Conservation (phyloP, 345 rosid genomes). For the Eucalyptus grandis region DNA sequence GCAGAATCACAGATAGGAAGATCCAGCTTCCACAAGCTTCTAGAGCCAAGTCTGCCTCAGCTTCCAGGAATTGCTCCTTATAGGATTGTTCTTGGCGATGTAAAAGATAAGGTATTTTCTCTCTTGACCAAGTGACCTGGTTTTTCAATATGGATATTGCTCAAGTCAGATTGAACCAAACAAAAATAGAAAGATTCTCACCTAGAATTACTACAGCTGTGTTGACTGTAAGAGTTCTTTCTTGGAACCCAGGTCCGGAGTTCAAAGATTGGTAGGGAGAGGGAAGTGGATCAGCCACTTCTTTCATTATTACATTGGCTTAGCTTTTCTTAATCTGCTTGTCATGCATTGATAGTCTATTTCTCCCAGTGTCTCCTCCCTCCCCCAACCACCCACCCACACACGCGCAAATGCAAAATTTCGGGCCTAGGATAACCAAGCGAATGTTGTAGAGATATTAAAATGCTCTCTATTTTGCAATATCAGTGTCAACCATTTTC, state of each 20-base stretch:
- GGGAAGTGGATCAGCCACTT: neutral
- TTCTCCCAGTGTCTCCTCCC: neutral
- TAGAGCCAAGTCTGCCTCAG: slow-evolving; percentile 81
- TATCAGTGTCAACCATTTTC: neutral
- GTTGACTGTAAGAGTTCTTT: neutral
- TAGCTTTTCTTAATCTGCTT: neutral
- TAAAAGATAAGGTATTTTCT: slow-evolving; percentile 74
- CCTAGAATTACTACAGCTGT: neutral
- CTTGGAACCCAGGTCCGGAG: neutral
- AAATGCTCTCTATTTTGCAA: neutral
- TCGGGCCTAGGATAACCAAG: neutral
- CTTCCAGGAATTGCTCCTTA: slow-evolving; percentile 87
- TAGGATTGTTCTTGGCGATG: slow-evolving; percentile 86
- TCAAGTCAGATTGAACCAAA: neutral
- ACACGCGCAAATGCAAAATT: neutral
- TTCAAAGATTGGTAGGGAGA: neutral
- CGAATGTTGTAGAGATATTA: neutral
- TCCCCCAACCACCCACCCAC: too few relatives aligned
- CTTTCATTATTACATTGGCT: neutral
- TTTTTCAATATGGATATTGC: neutral
- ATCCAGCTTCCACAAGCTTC: slow-evolving; percentile 89
- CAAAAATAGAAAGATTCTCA: neutral
- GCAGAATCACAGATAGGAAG: slow-evolving; percentile 76
- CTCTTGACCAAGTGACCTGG: neutral
- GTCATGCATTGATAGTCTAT: neutral